phyloP scores from a whole-genome alignment of 1,284 basidiomycete genomes.

The Melampsora larici-populina region DNA sequence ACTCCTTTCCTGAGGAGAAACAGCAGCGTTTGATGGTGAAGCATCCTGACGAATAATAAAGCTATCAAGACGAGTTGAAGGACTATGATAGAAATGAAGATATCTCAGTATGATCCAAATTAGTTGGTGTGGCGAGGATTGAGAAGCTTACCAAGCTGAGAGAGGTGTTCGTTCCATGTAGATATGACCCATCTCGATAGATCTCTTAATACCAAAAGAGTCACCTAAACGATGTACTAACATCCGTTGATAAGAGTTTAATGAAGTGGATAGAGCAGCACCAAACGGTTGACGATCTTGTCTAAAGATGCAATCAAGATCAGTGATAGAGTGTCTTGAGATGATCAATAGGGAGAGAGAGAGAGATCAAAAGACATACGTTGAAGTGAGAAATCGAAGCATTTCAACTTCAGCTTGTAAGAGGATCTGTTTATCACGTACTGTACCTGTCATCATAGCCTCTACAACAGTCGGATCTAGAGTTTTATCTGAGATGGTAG shows the following conservation, averaged over 20 bases:
- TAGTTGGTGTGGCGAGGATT: too few relatives aligned
- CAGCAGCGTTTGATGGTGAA: not conserved
- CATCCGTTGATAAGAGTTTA: conserved; percentile 43
- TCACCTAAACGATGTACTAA: conserved; percentile 41
- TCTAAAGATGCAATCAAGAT: conserved; percentile 3
- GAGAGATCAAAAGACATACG: not conserved
- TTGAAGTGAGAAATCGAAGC: conserved; percentile 20
- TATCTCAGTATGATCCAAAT: not conserved
- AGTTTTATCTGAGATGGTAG: not conserved
- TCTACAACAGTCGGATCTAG: conserved; percentile 24
- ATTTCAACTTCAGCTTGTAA: conserved; percentile 31
- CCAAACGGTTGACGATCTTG: conserved; percentile 21
- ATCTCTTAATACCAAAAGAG: conserved; percentile 30
- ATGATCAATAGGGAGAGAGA: not conserved
- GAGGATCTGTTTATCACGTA: conserved; percentile 35
- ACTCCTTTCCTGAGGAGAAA: too few relatives aligned
- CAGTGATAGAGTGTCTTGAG: not conserved
- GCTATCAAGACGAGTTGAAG: conserved; percentile 15
- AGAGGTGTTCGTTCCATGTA: conserved; percentile 14
- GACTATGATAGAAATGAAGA: not conserved
- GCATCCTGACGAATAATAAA: conserved; percentile 30
- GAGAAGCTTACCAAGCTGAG: conserved; percentile 20
- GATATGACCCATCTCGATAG: conserved; percentile 30
- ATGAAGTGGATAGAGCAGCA: conserved; percentile 21
- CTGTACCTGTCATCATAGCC: conserved; percentile 32